Evolutionary conservation across 345 rosid genomes (phyloP), one percentile per base, ranked within the genome.

Genomic region (Salix dunnii): DNA sequence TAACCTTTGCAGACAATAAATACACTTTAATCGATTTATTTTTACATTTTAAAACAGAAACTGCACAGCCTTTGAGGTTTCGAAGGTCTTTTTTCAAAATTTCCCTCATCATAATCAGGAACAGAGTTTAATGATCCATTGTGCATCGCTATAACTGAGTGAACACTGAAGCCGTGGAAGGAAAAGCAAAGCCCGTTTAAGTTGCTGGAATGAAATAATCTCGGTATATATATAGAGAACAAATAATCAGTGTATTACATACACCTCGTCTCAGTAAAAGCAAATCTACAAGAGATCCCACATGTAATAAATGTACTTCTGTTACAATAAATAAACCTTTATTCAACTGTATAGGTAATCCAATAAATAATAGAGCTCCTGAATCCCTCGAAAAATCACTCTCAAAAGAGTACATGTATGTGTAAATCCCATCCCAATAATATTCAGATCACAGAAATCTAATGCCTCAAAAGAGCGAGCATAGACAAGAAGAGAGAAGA

Each of bases 401-500:
- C 33, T 40, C 53, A 7, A 23, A 14, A 40, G 27, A 68, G 31
- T 68, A 68, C 10, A 20, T 6, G 17, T 31, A 38, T n/a, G 5
- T 66, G 8, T 38, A n/a, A 23, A 58, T 3, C 27, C 14, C 62
- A 10, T 55, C 2, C 28, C 28, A n/a, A n/a, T 23, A 55, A 55
- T 9, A n/a, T 33, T 3, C 28, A 23, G 16, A n/a, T 10, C 28
- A 1, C 28, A 58, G n/a, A n/a, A 58, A 23, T n/a, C 63, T 58
- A 58, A 25, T 58, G 28, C 16, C 63, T 58, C 63, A 23, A 23
- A 23, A 58, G 63, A 58, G 28, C 6, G 11, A 71, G 36, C 27
- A 71, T 1, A 20, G 70, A 74, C 28, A 63, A 63, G 58, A 74
- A 28, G 16, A 74, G 27, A 20, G 76, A 74, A 2, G 69, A 63